phyloP scores from a whole-genome alignment of 1,284 basidiomycete species.

The Ceratobasidium sp. region DNA sequence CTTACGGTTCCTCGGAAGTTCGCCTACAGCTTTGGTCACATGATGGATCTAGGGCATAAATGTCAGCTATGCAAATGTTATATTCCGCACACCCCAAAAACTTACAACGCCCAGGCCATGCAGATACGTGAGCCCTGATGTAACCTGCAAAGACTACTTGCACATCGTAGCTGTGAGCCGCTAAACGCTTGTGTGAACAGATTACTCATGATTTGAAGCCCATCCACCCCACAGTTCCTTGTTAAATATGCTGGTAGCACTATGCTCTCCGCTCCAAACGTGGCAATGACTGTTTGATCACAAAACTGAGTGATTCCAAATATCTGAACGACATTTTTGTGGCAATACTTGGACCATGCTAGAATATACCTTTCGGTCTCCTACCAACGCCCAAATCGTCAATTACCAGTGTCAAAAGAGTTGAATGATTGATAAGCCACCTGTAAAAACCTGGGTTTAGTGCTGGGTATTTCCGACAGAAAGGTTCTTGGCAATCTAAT shows the following conservation, averaged over 20 bases:
- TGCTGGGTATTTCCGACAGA: neutral
- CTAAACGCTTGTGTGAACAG: neutral
- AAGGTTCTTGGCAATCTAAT: neutral
- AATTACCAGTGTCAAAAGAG: neutral
- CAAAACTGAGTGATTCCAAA: neutral
- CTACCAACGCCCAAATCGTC: neutral
- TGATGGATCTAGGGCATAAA: neutral
- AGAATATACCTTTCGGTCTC: neutral
- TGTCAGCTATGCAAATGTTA: neutral
- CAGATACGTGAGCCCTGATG: neutral
- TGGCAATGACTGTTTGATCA: neutral
- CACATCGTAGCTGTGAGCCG: neutral
- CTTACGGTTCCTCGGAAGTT: neutral
- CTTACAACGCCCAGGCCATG: conserved; percentile 3
- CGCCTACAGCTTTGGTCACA: neutral
- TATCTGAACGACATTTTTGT: neutral
- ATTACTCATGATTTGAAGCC: neutral
- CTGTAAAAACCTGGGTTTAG: neutral
- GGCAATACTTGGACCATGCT: neutral
- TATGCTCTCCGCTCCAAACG: neutral
- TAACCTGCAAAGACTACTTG: neutral
- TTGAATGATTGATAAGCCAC: neutral
- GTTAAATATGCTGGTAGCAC: neutral
- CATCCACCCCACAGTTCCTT: neutral
- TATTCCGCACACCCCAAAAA: neutral